A percentile compares a stretch with the other conserved stretches of the same genome.
Conservation (phyloP, 129 eudicot species). For the Arctium minus region DNA sequence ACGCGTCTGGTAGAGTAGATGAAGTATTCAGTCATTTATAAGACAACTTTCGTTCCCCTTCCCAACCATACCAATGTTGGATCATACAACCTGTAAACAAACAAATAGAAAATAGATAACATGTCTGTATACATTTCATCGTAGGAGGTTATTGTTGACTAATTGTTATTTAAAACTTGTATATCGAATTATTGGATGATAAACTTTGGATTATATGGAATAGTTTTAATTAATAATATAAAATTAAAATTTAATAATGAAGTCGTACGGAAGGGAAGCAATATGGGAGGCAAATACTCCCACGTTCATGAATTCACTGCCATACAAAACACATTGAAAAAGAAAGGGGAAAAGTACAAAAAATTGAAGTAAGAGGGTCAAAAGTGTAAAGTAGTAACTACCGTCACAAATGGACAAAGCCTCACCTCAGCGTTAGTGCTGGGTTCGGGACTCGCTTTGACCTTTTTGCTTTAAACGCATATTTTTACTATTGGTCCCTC, state of each 20-base stretch:
- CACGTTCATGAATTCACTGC: slow-evolving; percentile 16
- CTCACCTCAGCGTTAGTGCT: neutral
- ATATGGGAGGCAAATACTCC: slow-evolving; percentile 9
- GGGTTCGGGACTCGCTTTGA: slow-evolving; percentile 24
- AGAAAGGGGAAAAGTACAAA: slow-evolving; percentile 13
- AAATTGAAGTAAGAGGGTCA: slow-evolving; percentile 5
- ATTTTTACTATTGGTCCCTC: slow-evolving; percentile 10
- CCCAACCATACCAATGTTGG: no score
- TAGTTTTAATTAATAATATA: no score
- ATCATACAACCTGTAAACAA: no score
- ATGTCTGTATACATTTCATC: no score
- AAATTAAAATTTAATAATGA: no score
- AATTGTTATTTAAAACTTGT: neutral
- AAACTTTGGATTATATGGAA: neutral
- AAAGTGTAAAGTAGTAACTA: slow-evolving; percentile 26
- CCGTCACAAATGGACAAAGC: slow-evolving; percentile 13
- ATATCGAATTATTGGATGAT: no score
- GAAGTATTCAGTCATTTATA: no score
- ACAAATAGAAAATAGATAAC: no score
- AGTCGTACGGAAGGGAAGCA: neutral
- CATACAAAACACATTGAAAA: slow-evolving; percentile 19
- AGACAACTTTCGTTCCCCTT: no score
- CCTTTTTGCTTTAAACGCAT: slow-evolving; percentile 1
- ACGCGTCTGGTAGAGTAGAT: no score
- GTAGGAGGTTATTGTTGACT: neutral